Percentiles rank a stretch among this genome's conserved stretches.
These are phyloP conservation scores for Apiosordaria backusii DNA, from an alignment of 495 filamentous ascomycete genomes.

Conservation along the genomic window DNA sequence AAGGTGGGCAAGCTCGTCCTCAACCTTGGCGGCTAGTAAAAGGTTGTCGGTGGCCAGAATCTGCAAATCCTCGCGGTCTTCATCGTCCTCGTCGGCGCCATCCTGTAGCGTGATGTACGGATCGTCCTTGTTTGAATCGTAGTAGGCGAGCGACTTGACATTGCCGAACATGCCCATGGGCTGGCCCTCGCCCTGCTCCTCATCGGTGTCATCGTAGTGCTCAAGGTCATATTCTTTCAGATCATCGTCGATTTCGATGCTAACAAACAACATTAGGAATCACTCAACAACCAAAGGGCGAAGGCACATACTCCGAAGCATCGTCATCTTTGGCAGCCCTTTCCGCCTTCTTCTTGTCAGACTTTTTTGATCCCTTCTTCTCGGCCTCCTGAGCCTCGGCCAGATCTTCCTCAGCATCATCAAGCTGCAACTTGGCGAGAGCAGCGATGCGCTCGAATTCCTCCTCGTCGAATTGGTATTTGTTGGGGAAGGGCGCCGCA, in stretches of 20 bases:
- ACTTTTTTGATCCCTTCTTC: constrained; percentile 18
- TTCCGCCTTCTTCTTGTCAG: constrained; percentile 16
- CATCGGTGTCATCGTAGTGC: constrained; percentile 82
- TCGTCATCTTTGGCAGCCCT: constrained; percentile 23
- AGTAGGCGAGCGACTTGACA: constrained; percentile 85
- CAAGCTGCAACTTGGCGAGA: constrained; percentile 84
- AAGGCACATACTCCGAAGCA: constrained; percentile 32
- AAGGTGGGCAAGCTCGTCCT: constrained; percentile 94
- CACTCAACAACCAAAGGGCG: neutral
- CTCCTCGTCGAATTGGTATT: constrained; percentile 87
- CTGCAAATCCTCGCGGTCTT: constrained; percentile 92
- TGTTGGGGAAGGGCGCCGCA: constrained; percentile 84
- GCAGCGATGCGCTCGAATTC: constrained; percentile 88
- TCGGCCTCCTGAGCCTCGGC: constrained; percentile 56
- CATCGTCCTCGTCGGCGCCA: constrained; percentile 63
- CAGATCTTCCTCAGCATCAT: constrained; percentile 86
- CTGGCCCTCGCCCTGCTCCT: constrained; percentile 57
- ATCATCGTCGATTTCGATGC: constrained; percentile 62
- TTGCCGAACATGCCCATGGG: constrained; percentile 93
- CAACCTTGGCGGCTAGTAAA: constrained; percentile 83
- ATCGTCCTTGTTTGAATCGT: constrained; percentile 87
- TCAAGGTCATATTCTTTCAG: constrained; percentile 94
- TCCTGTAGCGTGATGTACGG: constrained; percentile 90
- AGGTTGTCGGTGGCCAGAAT: constrained; percentile 90
- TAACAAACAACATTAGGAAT: constrained; percentile 26